Conservation (phyloP, 2,329 filamentous ascomycete genomes). For the Paraphoma chrysanthemicola region DNA sequence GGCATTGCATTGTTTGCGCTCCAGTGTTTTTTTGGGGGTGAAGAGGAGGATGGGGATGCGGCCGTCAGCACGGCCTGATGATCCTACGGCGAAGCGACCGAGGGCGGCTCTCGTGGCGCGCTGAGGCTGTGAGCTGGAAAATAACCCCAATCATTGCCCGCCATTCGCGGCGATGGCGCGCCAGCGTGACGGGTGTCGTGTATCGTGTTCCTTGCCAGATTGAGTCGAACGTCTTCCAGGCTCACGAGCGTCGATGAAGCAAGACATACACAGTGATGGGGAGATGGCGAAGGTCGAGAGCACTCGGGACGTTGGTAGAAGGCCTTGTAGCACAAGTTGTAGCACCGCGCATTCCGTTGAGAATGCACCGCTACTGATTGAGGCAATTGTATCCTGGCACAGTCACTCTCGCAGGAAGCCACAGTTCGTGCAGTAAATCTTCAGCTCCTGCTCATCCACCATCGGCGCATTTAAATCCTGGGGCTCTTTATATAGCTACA, state of each 20-base stretch:
- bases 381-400: too few species aligned
- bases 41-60: slow-evolving; percentile 4
- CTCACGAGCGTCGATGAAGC: too few species aligned
- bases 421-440: too few species aligned
- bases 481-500: too few species aligned
- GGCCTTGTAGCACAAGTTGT: too few species aligned
- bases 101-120: slow-evolving; percentile 11
- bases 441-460: too few species aligned
- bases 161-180: slow-evolving; percentile 5
- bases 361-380: too few species aligned
- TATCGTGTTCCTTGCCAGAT: background rate
- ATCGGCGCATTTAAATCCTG: too few species aligned
- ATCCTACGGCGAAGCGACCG: slow-evolving; percentile 1
- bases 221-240: background rate
- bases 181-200: slow-evolving; percentile 5
- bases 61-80: slow-evolving; percentile 13
- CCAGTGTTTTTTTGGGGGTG: background rate
- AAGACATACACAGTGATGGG: background rate
- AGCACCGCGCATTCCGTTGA: too few species aligned
- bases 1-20: slow-evolving; percentile 33
- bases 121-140: slow-evolving; percentile 14
- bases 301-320: too few species aligned
- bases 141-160: slow-evolving; percentile 15
- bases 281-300: background rate
- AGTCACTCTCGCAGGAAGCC: too few species aligned